Evolutionary conservation across 2,329 filamentous ascomycete species (phyloP).

Genomic region (Alternaria longipes): DNA sequence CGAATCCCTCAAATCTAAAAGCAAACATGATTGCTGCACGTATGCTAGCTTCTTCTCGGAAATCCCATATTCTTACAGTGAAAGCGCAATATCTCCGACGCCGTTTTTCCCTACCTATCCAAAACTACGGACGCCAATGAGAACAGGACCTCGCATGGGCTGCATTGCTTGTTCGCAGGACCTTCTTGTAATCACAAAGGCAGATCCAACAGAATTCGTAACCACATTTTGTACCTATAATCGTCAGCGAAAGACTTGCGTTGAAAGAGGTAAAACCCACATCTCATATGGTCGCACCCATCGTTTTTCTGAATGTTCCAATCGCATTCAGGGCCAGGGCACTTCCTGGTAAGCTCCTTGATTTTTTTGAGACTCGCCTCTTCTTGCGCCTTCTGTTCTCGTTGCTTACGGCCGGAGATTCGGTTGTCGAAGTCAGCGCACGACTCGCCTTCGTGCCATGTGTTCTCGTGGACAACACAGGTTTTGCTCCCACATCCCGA

Average conservation of each 20-base stretch:
- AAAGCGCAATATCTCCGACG: background rate
- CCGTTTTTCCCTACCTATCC: background rate
- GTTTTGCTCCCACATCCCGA: constrained; percentile 47
- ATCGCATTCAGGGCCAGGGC: constrained; percentile 47
- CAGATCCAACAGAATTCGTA: constrained; percentile 56
- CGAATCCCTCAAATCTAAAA: no score
- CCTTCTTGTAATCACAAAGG: constrained; percentile 37
- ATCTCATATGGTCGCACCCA: constrained; percentile 57
- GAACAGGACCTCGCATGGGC: constrained; percentile 33
- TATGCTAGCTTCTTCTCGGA: background rate
- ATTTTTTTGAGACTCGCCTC: constrained; percentile 42
- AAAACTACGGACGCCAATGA: constrained; percentile 13
- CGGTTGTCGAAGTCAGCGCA: constrained; percentile 53
- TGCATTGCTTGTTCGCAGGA: constrained; percentile 30
- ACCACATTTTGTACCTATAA: constrained; percentile 44
- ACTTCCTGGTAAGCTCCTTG: constrained; percentile 49
- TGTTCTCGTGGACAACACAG: constrained; percentile 47
- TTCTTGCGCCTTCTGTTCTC: constrained; percentile 37
- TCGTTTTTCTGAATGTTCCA: constrained; percentile 54
- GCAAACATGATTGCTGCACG: background rate
- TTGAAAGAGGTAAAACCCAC: constrained; percentile 22
- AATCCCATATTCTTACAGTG: background rate
- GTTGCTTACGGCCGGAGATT: constrained; percentile 32
- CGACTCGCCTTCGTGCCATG: constrained; percentile 55
- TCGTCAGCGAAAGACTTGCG: constrained; percentile 9